Percentiles rank a stretch among this genome's conserved stretches.
Conservation (phyloP, 179 eudicot genomes). For the Sideroxylon spinosum region DNA sequence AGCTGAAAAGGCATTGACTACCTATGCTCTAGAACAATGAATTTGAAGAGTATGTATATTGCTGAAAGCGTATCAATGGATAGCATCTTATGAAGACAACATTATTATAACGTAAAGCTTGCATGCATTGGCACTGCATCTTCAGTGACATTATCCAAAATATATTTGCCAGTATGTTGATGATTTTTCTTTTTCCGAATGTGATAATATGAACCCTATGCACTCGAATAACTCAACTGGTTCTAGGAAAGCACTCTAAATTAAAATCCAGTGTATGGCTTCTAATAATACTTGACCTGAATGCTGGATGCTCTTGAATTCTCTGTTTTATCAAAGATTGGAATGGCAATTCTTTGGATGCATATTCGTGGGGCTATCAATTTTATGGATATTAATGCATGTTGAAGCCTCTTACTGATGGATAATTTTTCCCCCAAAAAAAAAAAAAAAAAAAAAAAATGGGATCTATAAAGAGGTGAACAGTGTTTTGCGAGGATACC, state of each 20-base stretch:
- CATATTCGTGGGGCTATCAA: neutral
- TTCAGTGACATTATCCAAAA: neutral
- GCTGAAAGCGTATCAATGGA: too few species aligned
- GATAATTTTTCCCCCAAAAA: too few species aligned
- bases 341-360: neutral
- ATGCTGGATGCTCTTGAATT: constrained; percentile 4
- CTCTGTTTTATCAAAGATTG: neutral
- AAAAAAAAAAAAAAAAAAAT: too few species aligned
- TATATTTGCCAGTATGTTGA: neutral
- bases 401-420: neutral
- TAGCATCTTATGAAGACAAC: too few species aligned
- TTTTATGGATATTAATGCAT: neutral
- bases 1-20: neutral
- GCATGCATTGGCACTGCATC: neutral
- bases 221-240: neutral
- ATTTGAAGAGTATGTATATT: too few species aligned
- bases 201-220: neutral
- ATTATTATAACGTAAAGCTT: too few species aligned
- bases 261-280: neutral
- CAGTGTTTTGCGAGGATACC: too few species aligned
- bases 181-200: neutral
- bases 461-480: too few species aligned
- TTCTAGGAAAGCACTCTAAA: neutral
- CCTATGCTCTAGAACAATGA: too few species aligned
- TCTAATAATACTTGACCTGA: neutral